Evolutionary conservation across 805 yeast species (phyloP), one percentile per base, ranked within the genome.

Genomic region (Sugiyamaella lignohabitans): DNA sequence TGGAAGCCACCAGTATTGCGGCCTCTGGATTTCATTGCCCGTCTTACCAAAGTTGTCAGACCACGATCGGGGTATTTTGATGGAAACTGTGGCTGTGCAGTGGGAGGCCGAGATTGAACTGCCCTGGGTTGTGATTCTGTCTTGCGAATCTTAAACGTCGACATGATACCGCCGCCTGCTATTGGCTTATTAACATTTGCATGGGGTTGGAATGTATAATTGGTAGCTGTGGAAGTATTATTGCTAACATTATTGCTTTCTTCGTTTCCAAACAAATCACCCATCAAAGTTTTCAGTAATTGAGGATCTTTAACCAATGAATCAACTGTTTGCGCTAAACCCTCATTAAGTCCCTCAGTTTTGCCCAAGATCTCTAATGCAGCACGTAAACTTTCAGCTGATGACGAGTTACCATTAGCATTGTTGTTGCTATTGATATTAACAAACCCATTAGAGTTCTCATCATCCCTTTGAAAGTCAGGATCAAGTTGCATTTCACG

Each of bases 401-500:
- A 21, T 52, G 53, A 40, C 53, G 3, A 18, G 24, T 3, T 38
- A n/a, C 37, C 23, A 19, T 19, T 38, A 24, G 18, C 34, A 40
- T n/a, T 23, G 17, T 11, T 24, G 42, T 23, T 27, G 14, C 32
- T 14, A 10, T n/a, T n/a, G n/a, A 14, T 36, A 17, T 16, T 16
- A 16, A 10, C 39, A 24, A 38, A 27, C 6, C 41, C 40, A 41
- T 45, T 42, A 21, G 19, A 23, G 4, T 30, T 32, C 16, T 24
- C 27, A n/a, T 18, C 20, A 19, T 18, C 40, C 20, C 18, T 29
- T 20, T 37, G 21, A 18, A 17, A 10, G n/a, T 27, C 46, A 5
- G 30, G 14, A 20, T 38, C 30, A 27, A 19, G n/a, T 18, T 45
- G 43, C 45, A 32, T 39, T 36, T 60, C 59, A 34, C 76, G 73